Evolutionary conservation across 1,284 basidiomycete genomes (phyloP).

Genomic region (Moesziomyces antarcticus): DNA sequence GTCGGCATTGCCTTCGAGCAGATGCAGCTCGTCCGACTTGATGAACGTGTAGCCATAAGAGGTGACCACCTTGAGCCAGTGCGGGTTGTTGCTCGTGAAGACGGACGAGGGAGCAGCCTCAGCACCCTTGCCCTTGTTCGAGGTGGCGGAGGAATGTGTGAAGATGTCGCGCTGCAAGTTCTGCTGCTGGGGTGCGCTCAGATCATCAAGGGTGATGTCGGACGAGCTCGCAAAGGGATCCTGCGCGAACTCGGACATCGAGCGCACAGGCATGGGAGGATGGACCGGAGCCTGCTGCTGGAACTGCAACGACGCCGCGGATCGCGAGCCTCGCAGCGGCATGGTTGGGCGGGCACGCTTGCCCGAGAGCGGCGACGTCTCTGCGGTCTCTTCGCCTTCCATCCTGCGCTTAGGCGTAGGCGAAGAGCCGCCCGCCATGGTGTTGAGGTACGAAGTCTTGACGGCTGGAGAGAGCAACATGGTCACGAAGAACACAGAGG

Average conservation of each 20-base stretch:
- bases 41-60: constrained; percentile 51
- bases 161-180: constrained; percentile 38
- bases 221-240: constrained; percentile 39
- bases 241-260: constrained; percentile 11
- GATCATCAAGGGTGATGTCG: constrained; percentile 41
- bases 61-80: constrained; percentile 51
- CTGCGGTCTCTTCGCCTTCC: constrained; percentile 31
- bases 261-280: constrained; percentile 1
- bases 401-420: constrained; percentile 39
- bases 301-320: constrained; percentile 16
- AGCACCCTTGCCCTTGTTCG: constrained; percentile 22
- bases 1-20: constrained; percentile 41
- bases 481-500: not conserved
- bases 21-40: constrained; percentile 41
- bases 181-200: constrained; percentile 8
- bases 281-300: constrained; percentile 6
- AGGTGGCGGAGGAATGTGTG: constrained; percentile 29
- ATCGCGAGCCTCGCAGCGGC: constrained; percentile 32
- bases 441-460: constrained; percentile 51
- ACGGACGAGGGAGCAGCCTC: constrained; percentile 2
- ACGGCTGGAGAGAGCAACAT: constrained; percentile 51
- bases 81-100: constrained; percentile 22
- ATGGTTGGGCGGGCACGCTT: constrained; percentile 44
- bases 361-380: constrained; percentile 34
- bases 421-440: constrained; percentile 38